Conservation (phyloP, 495 filamentous ascomycete genomes). For the Parathielavia appendiculata region DNA sequence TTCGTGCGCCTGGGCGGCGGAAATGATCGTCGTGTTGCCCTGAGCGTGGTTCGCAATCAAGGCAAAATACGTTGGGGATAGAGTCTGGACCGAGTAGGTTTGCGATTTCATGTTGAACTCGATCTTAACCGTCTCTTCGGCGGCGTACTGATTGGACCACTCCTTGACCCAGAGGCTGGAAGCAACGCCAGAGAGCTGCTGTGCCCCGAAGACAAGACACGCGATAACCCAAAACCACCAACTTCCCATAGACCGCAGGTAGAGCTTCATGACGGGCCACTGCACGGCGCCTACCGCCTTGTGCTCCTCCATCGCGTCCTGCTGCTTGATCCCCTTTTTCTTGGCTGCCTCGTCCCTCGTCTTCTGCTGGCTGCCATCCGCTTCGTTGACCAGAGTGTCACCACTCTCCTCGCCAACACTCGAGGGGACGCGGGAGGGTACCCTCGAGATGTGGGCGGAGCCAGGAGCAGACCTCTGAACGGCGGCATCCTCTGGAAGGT, state of each 20-base stretch:
- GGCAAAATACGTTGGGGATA: conserved; percentile 36
- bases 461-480: conserved; percentile 59
- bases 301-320: conserved; percentile 57
- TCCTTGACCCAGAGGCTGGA: conserved; percentile 91
- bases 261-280: conserved; percentile 75
- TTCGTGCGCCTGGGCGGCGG: conserved; percentile 34
- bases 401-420: conserved; percentile 52
- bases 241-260: conserved; percentile 80
- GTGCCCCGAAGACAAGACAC: conserved; percentile 63
- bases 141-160: conserved; percentile 62
- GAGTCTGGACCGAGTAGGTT: conserved; percentile 26
- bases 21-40: conserved; percentile 19
- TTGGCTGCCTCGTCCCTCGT: conserved; percentile 37
- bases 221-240: conserved; percentile 92
- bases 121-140: conserved; percentile 28
- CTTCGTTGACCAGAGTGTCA: conserved; percentile 43
- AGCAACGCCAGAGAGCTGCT: conserved; percentile 78
- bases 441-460: conserved; percentile 60
- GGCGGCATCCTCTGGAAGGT: conserved; percentile 72
- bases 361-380: conserved; percentile 32
- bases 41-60: conserved; percentile 33
- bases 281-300: conserved; percentile 84
- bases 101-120: conserved; percentile 36
- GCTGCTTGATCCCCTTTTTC: conserved; percentile 44
- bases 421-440: conserved; percentile 71